Conservation (phyloP, 1,139 yeast species). For the Hanseniaspora gamundiae region DNA sequence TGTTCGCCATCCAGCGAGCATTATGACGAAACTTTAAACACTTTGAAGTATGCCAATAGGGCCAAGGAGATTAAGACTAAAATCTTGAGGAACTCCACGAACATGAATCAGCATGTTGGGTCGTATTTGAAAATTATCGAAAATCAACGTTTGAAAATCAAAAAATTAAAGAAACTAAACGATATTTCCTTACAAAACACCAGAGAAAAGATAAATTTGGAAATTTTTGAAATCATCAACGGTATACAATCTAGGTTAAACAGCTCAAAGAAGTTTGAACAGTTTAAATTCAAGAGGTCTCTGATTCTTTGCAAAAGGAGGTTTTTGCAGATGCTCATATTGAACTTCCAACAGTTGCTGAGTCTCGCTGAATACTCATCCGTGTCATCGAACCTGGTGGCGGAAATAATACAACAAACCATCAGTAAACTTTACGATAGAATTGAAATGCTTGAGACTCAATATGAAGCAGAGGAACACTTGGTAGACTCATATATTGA, state of each 20-base stretch:
- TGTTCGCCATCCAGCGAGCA: constrained; percentile 77
- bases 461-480: constrained; percentile 33
- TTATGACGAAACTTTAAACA: constrained; percentile 84
- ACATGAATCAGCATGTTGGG: constrained; percentile 75
- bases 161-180: constrained; percentile 42
- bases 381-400: constrained; percentile 7
- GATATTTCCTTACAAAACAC: constrained; percentile 29
- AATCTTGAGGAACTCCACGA: constrained; percentile 60
- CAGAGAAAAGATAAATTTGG: constrained; percentile 28
- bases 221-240: constrained; percentile 32
- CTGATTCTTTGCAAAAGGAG: constrained; percentile 44
- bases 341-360: constrained; percentile 28
- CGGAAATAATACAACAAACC: constrained; percentile 9
- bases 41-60: constrained; percentile 79
- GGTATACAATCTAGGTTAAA: constrained; percentile 31
- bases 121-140: constrained; percentile 78
- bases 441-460: constrained; percentile 38
- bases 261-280: constrained; percentile 34
- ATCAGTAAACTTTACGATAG: constrained; percentile 25
- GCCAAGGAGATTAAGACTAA: constrained; percentile 88
- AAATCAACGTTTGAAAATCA: constrained; percentile 70
- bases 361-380: constrained; percentile 9
- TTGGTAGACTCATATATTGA: constrained; percentile 39
- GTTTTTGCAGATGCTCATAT: constrained; percentile 33
- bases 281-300: constrained; percentile 32